Evolutionary conservation across 1,284 basidiomycete genomes (phyloP).

Genomic region (Ustilago hordei): DNA sequence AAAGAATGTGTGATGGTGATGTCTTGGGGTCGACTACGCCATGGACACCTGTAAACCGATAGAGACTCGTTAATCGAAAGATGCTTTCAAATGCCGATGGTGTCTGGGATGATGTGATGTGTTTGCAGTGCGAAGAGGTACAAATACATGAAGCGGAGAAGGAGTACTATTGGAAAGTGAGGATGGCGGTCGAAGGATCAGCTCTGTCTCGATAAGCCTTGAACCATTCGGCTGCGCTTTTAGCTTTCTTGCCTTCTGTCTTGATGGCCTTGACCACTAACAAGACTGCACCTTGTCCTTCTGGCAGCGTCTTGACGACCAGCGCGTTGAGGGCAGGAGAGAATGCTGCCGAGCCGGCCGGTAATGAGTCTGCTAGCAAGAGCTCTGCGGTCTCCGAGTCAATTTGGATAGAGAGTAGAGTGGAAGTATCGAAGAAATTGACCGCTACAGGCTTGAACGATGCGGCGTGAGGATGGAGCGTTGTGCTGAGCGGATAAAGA

Average conservation of each 20-base stretch:
- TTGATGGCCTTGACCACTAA: slow-evolving; percentile 34
- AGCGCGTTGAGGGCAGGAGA: slow-evolving; percentile 16
- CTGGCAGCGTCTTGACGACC: slow-evolving; percentile 11
- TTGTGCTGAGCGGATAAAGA: slow-evolving; percentile 45
- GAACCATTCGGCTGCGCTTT: slow-evolving; percentile 48
- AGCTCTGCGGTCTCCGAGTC: slow-evolving; percentile 4
- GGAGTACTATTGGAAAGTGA: slow-evolving; percentile 8
- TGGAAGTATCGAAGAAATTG: slow-evolving; percentile 8
- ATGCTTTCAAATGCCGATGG: neutral
- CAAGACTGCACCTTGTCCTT: neutral
- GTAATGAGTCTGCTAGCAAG: neutral
- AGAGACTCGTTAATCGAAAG: neutral
- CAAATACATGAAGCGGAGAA: neutral
- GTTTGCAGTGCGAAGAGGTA: neutral
- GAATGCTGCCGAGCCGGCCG: slow-evolving; percentile 28
- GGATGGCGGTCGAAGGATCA: slow-evolving; percentile 15
- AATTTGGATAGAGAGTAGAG: neutral
- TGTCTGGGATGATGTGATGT: too few species aligned
- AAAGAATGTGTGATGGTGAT: slow-evolving; percentile 8
- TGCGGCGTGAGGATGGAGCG: slow-evolving; percentile 5
- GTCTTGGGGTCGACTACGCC: too few species aligned
- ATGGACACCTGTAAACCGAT: too few species aligned
- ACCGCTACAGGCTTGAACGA: slow-evolving; percentile 13
- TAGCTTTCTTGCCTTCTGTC: slow-evolving; percentile 40
- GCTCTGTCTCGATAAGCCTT: slow-evolving; percentile 53